Evolutionary conservation across 352 stramenopile species (phyloP), one percentile per base, ranked within the genome.

Genomic region (Phytophthora vignae): DNA sequence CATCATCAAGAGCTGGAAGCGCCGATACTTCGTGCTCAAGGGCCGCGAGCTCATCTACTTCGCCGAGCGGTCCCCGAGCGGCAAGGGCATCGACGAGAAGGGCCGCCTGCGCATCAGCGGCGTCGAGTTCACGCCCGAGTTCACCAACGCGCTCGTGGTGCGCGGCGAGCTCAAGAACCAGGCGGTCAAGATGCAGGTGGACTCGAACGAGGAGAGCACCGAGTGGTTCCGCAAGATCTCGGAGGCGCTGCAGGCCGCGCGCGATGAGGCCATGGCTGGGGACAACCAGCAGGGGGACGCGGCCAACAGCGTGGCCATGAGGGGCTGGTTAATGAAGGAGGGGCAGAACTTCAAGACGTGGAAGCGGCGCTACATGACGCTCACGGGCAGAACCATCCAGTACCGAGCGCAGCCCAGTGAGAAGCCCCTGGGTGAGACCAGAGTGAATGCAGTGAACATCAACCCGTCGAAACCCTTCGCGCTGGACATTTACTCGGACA

Each of bases 331-430:
- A 2, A 73, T 79, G 25, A 96, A 96, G 53, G 87, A 96, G 72
- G 89, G 89, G 9, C 87, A 94, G 67, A 94, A 94, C 63, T 94
- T 96, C 70, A 95, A 96, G 84, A 94, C 82, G 19, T 96, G 89
- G 89, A 96, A 96, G 61, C 77, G 81, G 33, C 84, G 89, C 31
- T 95, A 91, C 71, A 93, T 96, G 79, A 91, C 83, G 54, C 73
- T 96, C 7, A 74, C 49, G 0, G 89, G 82, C 4, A 74, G 69
- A 38, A 56, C 81, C 15, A 82, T 96, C 56, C 85, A 91, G 74
- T 96, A 96, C 69, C 75, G 85, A 60, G 86, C 82, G 2, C 71
- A 85, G 11, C 64, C 76, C 6, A 63, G 63, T 25, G 87, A 94
- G 55, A 77, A 80, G 46, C 87, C 87, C 10, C 74, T 93, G 11